Conservation (phyloP, 2,329 filamentous ascomycete genomes). For the Hypoxylon sp. region DNA sequence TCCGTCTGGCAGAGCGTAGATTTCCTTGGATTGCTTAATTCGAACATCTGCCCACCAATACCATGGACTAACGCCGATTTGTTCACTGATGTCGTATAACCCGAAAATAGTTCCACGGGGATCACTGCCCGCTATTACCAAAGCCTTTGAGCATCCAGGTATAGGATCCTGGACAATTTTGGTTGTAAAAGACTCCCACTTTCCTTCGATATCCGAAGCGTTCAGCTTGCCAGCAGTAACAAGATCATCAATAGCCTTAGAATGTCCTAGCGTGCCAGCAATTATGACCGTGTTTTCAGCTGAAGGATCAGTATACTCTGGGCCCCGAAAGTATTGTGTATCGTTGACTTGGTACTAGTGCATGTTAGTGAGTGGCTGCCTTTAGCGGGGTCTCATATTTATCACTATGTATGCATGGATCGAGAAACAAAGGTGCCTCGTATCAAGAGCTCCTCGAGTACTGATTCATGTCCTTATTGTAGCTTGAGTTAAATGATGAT, state of each 20-base stretch:
- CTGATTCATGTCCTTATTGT: neutral
- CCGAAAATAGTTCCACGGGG: slow-evolving; percentile 73
- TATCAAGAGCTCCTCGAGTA: neutral
- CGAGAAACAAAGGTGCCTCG: neutral
- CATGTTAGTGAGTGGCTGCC: slow-evolving; percentile 11
- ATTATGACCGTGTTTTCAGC: slow-evolving; percentile 72
- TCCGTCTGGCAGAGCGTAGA: slow-evolving; percentile 68
- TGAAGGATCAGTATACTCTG: slow-evolving; percentile 60
- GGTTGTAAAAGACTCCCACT: slow-evolving; percentile 79
- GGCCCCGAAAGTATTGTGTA: slow-evolving; percentile 62
- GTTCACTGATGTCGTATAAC: slow-evolving; percentile 79
- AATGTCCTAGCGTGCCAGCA: slow-evolving; percentile 77
- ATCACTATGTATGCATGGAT: neutral
- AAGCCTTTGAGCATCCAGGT: slow-evolving; percentile 68
- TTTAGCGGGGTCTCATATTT: neutral
- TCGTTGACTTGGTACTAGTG: slow-evolving; percentile 61
- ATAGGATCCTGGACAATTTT: slow-evolving; percentile 71
- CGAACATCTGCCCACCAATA: slow-evolving; percentile 78
- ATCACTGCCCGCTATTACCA: slow-evolving; percentile 79
- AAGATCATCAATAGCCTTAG: slow-evolving; percentile 72
- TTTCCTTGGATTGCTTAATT: slow-evolving; percentile 63
- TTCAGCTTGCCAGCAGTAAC: slow-evolving; percentile 70
- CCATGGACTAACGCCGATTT: slow-evolving; percentile 81
- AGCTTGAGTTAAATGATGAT: neutral
- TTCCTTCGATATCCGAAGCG: slow-evolving; percentile 68